Conservation (phyloP, 2,329 filamentous ascomycete species). For the Ramularia endophylla region DNA sequence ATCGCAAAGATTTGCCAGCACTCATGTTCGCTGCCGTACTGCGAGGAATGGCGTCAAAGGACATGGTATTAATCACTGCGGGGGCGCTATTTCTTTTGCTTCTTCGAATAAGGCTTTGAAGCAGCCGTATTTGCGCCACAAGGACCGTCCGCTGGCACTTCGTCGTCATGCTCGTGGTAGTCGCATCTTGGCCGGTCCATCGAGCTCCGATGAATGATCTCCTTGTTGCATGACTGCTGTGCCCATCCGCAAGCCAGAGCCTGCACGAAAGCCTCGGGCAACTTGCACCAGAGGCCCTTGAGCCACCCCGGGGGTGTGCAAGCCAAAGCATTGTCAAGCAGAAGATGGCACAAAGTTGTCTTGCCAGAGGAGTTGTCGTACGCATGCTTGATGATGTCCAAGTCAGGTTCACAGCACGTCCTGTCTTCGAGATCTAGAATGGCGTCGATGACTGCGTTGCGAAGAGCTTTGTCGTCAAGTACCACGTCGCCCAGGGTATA, state of each 20-base stretch:
- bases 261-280: conserved; percentile 1
- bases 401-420: not conserved
- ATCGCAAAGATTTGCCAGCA: too few species aligned
- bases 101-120: too few species aligned
- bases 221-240: not conserved
- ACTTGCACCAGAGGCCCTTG: not conserved
- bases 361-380: not conserved
- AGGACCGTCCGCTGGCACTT: conserved; percentile 1
- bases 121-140: too few species aligned
- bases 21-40: too few species aligned
- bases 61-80: too few species aligned
- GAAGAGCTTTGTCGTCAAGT: conserved; percentile 5
- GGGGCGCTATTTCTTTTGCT: too few species aligned
- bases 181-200: not conserved
- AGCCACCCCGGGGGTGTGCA: conserved; percentile 2
- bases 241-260: conserved; percentile 7
- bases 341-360: conserved; percentile 3
- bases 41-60: too few species aligned
- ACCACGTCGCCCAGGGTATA: conserved; percentile 7
- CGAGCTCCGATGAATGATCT: not conserved
- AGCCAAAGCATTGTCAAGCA: conserved; percentile 3
- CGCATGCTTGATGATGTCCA: not conserved
- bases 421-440: not conserved
- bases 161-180: conserved; percentile 13
- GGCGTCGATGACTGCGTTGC: conserved; percentile 8